Base-by-base conservation (phyloP, 225 moss, liverwort and hornwort genomes). In the Asterella californica region DNA sequence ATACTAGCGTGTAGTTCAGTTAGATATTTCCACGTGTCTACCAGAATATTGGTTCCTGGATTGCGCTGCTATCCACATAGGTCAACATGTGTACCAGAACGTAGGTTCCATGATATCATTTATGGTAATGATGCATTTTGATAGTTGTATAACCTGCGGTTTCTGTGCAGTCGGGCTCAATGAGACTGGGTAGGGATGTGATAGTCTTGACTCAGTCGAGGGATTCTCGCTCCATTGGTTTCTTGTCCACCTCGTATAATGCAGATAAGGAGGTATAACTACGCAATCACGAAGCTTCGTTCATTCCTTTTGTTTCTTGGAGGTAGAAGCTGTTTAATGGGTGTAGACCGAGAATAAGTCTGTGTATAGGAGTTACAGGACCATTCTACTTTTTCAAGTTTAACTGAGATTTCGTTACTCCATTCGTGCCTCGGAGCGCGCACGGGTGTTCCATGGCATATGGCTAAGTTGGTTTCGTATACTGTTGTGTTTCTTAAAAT, bases 101-200 rank as follows among this genome's bases (percentile, higher is more conserved):
- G 62, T 25, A 62, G 62, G 22, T n/a, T 15, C 32, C 32, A 10
- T 30, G 64, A 10, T 32, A 15, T 30, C 64, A 32, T 30, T 29
- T 3, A n/a, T 63, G 3, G 21, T 47, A 24, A 24, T 1, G 2
- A n/a, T 48, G 27, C 1, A 9, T 22, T 38, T 22, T 68, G 68
- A 68, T 11, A 5, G 15, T 36, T 34, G 8, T 68, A 34, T 19
- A 52, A 6, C 9, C 59, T 34, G 21, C 64, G 45, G 33, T 79
- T 47, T 47, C 1, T 82, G 24, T 81, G 83, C 90, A 96, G 94
- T 91, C 91, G 53, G 94, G 96, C 57, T 87, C 94, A 70, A 96
- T 96, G 92, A 87, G 92, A 79, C 78, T 96, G 37, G 92, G 92
- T 42, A 89, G 79, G 76, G 96, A 94, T 85, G 91, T 92, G 32